phyloP scores from a whole-genome alignment of 495 filamentous ascomycete species.

The Penicillium cinerascens region DNA sequence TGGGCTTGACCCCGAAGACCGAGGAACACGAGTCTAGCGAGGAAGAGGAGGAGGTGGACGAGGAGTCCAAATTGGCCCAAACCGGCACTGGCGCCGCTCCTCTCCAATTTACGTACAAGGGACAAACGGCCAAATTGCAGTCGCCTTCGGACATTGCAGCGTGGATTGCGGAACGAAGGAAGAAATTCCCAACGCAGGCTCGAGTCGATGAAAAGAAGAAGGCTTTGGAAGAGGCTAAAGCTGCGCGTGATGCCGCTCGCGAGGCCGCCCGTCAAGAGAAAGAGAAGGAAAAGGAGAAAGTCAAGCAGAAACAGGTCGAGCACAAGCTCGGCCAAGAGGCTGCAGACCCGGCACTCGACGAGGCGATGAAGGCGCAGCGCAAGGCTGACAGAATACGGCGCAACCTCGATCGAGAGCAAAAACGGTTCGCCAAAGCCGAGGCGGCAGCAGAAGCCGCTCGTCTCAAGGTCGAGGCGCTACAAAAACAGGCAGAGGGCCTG shows the following conservation, averaged over 20 bases:
- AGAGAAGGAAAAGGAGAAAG: conserved; percentile 27
- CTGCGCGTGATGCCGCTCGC: conserved; percentile 32
- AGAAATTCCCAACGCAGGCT: conserved; percentile 71
- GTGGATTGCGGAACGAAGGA: conserved; percentile 78
- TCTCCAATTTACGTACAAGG: conserved; percentile 43
- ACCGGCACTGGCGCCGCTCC: conserved; percentile 23
- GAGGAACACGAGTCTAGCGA: conserved; percentile 67
- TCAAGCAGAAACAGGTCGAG: conserved; percentile 23
- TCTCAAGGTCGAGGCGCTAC: conserved; percentile 33
- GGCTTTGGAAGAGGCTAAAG: conserved; percentile 41
- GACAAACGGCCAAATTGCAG: conserved; percentile 44
- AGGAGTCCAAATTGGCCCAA: conserved; percentile 53
- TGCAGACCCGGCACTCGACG: conserved; percentile 30
- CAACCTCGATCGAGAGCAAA: conserved; percentile 46
- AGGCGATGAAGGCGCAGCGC: conserved; percentile 40
- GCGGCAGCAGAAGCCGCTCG: conserved; percentile 44
- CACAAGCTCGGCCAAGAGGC: conserved; percentile 25
- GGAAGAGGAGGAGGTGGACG: conserved; percentile 70
- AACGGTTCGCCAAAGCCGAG: conserved; percentile 46
- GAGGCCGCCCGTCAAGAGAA: conserved; percentile 31
- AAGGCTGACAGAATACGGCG: conserved; percentile 50
- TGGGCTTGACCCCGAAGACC: conserved; percentile 75
- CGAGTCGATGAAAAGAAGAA: conserved; percentile 51
- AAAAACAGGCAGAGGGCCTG: conserved; percentile 21
- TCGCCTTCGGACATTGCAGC: conserved; percentile 65